Evolutionary conservation across 768 basidiomycete genomes (phyloP), one percentile per base, ranked within the genome.

Genomic region (Hydnomerulius pinastri): DNA sequence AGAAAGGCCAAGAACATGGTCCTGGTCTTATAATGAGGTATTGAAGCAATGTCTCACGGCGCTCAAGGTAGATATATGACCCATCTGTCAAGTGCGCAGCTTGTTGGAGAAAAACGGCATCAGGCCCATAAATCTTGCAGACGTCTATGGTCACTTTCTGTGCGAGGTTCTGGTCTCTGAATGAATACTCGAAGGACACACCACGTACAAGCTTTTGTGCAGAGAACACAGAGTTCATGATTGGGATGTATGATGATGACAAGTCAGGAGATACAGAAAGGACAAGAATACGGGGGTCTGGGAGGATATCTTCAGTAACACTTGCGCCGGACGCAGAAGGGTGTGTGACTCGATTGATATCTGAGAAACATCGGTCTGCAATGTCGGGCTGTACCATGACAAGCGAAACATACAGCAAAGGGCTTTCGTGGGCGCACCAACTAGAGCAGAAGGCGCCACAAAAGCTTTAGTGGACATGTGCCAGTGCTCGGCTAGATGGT

Each of bases 121-220:
- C 92, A 50, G 87, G 78, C 3, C 91, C 91, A 61, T 83, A 88
- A 29, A 98, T 73, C 64, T 98, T 96, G 70, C 94, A 90, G 12
- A 97, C 91, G 64, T 99, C 97, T 61, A 99, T 96, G 2, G 90
- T 91, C 17, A 96, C 90, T 85, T 92, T 95, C 96, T 98, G 32
- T 17, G 37, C 36, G 38, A 40, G 46, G 5, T 6, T 36, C 5
- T 52, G 40, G 32, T n/a, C n/a, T n/a, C n/a, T n/a, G n/a, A n/a
- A n/a, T n/a, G n/a, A n/a, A n/a, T n/a, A n/a, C n/a, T n/a, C n/a
- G n/a, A 40, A 32, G 15, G 4, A 32, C 11, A 13, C 10, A 13
- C 20, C 25, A 21, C 4, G 39, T 24, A 15, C 45, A 33, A 11
- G n/a, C 29, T n/a, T 98, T 66, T 98, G 95, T 6, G 94, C 94